A percentile compares a stretch with the other conserved stretches of the same genome.
Conservation (phyloP, 2,329 filamentous ascomycete genomes). For the Fusarium algeriense region DNA sequence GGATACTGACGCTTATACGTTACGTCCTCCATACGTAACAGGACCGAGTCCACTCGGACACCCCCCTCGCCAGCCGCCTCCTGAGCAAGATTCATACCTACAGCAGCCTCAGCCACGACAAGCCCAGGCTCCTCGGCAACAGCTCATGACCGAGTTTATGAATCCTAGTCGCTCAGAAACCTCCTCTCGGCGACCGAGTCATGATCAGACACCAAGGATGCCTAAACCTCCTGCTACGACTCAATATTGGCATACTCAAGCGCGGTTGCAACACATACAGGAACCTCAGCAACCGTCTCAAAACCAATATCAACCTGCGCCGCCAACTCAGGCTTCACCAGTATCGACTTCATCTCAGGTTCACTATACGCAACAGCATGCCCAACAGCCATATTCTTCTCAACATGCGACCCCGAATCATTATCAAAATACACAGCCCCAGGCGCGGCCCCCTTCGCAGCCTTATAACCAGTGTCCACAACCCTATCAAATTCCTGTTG, state of each 20-base stretch:
- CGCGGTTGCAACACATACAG: neutral
- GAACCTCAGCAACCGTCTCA: neutral
- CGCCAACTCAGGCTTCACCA: neutral
- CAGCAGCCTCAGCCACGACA: conserved; percentile 1
- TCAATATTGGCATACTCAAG: conserved; percentile 3
- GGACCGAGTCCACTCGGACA: neutral
- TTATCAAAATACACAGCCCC: neutral
- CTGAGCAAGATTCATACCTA: neutral
- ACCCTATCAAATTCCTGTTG: neutral
- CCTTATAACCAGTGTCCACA: neutral
- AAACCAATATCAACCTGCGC: neutral
- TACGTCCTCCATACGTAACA: neutral
- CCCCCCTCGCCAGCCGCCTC: neutral
- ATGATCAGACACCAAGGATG: neutral
- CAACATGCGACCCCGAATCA: neutral
- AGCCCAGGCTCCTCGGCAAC: neutral
- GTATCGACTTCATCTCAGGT: neutral
- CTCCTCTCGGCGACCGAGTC: neutral
- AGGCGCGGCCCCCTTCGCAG: neutral
- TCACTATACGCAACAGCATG: neutral
- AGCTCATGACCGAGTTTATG: neutral
- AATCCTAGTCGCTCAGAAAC: neutral
- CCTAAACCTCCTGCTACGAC: neutral
- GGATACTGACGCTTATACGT: neutral
- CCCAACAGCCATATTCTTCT: neutral